Base-by-base conservation (phyloP, 2,329 filamentous ascomycete genomes). In the Penicillium digitatum region DNA sequence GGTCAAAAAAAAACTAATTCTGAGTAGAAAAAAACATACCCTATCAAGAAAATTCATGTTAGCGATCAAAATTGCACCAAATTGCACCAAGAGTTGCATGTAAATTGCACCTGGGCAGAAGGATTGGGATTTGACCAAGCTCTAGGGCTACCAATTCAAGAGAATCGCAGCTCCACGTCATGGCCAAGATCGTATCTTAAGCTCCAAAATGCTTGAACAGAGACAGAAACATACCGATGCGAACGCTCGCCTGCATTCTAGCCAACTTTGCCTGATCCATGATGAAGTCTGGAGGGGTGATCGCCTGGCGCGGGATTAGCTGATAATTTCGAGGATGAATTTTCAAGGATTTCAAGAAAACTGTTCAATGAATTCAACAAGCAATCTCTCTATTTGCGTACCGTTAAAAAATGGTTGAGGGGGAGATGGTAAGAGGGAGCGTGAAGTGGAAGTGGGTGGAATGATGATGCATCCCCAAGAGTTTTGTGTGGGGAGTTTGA, bases 251-350 rank as follows among this genome's bases (percentile, higher is more conserved):
- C 77, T 86, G 83, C 81, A 86, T 82, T 74, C 77, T 82, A 73
- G 82, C 82, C 72, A 86, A 76, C 80, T 86, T 86, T 74, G 82
- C 82, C 71, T 81, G 78, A 81, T 86, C 83, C 83, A 86, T 85
- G 67, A 69, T 80, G 73, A 74, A 70, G 67, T 71, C 53, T 52
- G 60, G 60, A 54, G 59, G 61, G 54, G 59, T 48, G 52, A 53
- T 62, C 51, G 57, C 50, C 54, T 59, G 43, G 50, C 51, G 45
- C 31, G 45, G 38, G 24, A 48, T 65, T 65, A 59, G 60, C 58
- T 53, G 59, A 55, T 42, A 44, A 44, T 35, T 40, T 55, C 50
- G 54, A 27, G 26, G 6, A 44, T 32, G 22, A 11, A 46, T 37
- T 32, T 32, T 44, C 10, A 11, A 40, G 44, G 18, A 44, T 56